phyloP scores from a whole-genome alignment of 2,329 filamentous ascomycete species.

The Hymenoscyphus albidus region DNA sequence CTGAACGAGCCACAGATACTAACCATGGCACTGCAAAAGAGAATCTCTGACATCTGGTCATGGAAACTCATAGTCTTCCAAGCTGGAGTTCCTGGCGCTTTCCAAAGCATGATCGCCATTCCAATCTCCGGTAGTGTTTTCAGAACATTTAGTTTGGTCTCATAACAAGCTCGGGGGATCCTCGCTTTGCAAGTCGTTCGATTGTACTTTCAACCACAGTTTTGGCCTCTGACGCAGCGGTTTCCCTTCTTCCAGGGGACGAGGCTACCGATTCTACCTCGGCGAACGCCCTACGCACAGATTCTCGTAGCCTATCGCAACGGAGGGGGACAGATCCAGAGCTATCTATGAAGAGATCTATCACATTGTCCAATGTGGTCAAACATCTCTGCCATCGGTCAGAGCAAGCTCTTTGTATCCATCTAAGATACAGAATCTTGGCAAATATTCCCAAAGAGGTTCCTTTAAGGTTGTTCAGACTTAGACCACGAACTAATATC shows the following conservation, averaged over 20 bases:
- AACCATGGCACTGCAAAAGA: constrained; percentile 15
- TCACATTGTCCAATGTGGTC: not conserved
- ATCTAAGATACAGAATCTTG: constrained; percentile 14
- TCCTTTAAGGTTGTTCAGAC: not conserved
- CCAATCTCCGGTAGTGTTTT: constrained; percentile 15
- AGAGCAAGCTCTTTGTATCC: not conserved
- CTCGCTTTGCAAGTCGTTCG: constrained; percentile 6
- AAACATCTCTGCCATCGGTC: not conserved
- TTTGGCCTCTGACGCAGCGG: not conserved
- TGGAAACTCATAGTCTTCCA: constrained; percentile 12
- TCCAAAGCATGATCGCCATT: constrained; percentile 11
- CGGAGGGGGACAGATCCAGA: constrained; percentile 5
- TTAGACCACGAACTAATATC: not conserved
- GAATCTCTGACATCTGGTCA: constrained; percentile 16
- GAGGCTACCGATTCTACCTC: not conserved
- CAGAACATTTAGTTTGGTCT: constrained; percentile 15
- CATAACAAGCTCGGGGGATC: constrained; percentile 6
- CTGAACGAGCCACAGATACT: constrained; percentile 11
- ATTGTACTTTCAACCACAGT: constrained; percentile 9
- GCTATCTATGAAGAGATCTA: constrained; percentile 11
- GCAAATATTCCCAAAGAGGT: not conserved
- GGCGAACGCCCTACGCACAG: not conserved
- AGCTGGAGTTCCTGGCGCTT: not conserved
- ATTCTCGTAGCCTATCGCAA: constrained; percentile 2
- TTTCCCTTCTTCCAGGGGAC: not conserved